Evolutionary conservation across 78 protist species (phyloP).

Genomic region (Anaeramoeba flamelloides): DNA sequence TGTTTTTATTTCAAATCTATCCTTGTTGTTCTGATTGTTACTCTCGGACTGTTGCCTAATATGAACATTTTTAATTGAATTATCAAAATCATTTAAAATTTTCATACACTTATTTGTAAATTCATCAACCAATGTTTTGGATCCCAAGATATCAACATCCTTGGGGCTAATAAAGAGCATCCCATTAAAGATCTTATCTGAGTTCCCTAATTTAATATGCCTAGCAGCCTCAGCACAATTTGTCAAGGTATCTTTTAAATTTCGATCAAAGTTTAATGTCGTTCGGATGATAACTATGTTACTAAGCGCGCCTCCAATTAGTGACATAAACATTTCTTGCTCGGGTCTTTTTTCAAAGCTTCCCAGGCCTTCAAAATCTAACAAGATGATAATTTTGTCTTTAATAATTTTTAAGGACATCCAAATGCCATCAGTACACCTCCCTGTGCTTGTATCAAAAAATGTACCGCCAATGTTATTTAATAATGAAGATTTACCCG

Average conservation of each 20-base stretch:
- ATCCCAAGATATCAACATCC: not conserved
- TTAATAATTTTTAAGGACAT: not conserved
- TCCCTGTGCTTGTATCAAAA: not conserved
- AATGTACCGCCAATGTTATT: not conserved
- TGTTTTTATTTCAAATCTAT: not conserved
- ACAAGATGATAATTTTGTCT: not conserved
- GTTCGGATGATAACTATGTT: not conserved
- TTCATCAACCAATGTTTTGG: not conserved
- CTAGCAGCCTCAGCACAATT: not conserved
- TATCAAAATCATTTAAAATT: not conserved
- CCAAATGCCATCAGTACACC: conserved; percentile 1
- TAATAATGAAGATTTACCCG: not conserved
- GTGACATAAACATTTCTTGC: not conserved
- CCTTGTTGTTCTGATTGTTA: not conserved
- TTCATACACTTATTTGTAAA: not conserved
- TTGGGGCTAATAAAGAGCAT: not conserved
- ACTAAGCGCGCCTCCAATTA: not conserved
- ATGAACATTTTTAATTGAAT: not conserved
- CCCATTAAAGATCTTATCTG: not conserved
- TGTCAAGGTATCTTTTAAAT: not conserved
- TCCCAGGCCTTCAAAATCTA: conserved; percentile 1
- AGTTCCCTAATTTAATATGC: not conserved
- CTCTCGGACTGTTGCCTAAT: not conserved
- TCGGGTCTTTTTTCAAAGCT: not conserved
- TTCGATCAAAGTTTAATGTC: not conserved